Base-by-base conservation (phyloP, 1,284 basidiomycete genomes). In the Fomes fomentarius region DNA sequence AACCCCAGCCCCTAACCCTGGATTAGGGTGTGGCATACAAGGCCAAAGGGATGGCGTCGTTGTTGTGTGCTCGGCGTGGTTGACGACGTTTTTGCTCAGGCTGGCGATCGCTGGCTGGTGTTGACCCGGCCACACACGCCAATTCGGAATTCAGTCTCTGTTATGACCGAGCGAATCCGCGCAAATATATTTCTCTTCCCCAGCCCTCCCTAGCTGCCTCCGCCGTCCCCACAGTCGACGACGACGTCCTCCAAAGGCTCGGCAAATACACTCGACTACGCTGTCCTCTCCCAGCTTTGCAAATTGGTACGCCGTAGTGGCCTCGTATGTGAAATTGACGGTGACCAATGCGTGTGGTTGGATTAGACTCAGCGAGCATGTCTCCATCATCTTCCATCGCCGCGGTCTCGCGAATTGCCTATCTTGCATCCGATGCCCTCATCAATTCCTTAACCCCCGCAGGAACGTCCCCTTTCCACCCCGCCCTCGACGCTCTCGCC, bases 351-450 rank as follows among this genome's bases (percentile, higher is more conserved):
- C 30, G 12, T 40, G 42, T 35, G 30, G 30, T 25, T 26, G 11
- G 43, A 57, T 60, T 53, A 43, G 43, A 33, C n/a, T n/a, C n/a
- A n/a, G 26, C 31, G 45, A 50, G 42, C 47, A 66, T 63, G 39
- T 48, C 54, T 55, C 53, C 63, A 50, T 72, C 73, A 61, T 59
- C 63, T 21, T 63, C 77, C 1, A 58, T 71, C 42, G 55, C 65
- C 8, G 64, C 79, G 2, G 89, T 91, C 47, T 79, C 85, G 46
- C 83, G 87, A 26, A 78, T 92, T 58, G 87, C 86, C 15, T 85
- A 79, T 69, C 73, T 89, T 33, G 75, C 84, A 25, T 89, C 89
- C 10, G 87, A 89, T 66, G 72, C 81, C 44, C 62, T 91, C 17
- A 71, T 92, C 50, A 78, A 88, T 63, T 79, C 82, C 0, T 76